These are phyloP conservation scores for Lactifluus volemus DNA, from an alignment of 768 basidiomycete species.

Conservation along the genomic window DNA sequence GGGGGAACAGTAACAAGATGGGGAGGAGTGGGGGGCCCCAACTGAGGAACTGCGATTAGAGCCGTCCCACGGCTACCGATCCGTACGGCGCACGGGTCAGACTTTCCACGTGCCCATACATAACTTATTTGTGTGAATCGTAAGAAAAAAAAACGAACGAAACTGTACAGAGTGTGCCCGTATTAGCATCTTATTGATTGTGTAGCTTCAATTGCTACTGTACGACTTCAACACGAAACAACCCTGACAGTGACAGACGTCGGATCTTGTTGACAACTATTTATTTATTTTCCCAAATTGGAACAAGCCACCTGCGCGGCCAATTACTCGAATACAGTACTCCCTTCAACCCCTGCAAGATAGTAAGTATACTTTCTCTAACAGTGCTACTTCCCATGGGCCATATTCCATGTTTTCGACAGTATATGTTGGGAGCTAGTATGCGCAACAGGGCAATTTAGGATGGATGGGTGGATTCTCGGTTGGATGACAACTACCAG, in stretches of 20 bases:
- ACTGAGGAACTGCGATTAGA: too few species aligned
- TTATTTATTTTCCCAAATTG: conserved; percentile 13
- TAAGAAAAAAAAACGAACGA: background rate
- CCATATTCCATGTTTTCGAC: background rate
- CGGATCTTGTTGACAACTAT: conserved; percentile 8
- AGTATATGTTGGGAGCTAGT: background rate
- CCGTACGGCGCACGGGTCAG: too few species aligned
- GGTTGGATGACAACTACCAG: background rate
- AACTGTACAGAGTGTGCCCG: background rate
- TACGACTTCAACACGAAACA: too few species aligned
- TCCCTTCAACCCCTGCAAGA: conserved; percentile 40
- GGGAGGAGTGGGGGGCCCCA: background rate
- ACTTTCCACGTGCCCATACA: background rate
- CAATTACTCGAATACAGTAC: conserved; percentile 15
- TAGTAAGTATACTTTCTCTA: conserved; percentile 38
- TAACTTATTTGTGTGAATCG: background rate
- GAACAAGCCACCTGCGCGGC: background rate
- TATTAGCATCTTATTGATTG: background rate
- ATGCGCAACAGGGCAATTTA: background rate
- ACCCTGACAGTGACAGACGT: too few species aligned
- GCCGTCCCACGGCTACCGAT: conserved; percentile 2
- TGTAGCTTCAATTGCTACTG: too few species aligned
- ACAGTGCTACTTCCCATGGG: conserved; percentile 17
- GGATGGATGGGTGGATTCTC: conserved; percentile 21
- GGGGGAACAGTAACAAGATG: background rate